A percentile compares a stretch with the other conserved stretches of the same genome.
Evolutionary conservation across 805 yeast genomes (phyloP).

Genomic region (Candida berthetii): DNA sequence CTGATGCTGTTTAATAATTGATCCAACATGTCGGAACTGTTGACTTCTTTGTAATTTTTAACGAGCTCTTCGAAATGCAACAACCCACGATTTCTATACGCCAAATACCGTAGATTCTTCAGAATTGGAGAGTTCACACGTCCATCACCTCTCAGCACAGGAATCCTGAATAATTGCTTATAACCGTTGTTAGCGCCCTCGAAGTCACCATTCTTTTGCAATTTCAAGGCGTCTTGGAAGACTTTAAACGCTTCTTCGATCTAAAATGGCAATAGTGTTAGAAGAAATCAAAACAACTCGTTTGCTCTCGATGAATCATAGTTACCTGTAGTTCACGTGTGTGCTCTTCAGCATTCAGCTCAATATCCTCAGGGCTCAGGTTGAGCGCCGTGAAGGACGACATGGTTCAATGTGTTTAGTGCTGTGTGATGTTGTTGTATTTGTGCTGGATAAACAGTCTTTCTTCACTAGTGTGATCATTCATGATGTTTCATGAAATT

Average conservation of each 20-base stretch:
- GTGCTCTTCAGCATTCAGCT: constrained; percentile 76
- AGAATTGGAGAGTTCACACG: constrained; percentile 56
- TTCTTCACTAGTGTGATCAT: too few relatives aligned
- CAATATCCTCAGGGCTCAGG: constrained; percentile 61
- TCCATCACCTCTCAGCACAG: constrained; percentile 49
- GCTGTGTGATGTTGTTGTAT: too few relatives aligned
- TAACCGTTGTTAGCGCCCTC: constrained; percentile 49
- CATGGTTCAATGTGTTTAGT: constrained; percentile 16
- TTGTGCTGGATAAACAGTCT: too few relatives aligned
- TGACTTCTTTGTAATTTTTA: constrained; percentile 5
- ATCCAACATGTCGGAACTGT: constrained; percentile 1
- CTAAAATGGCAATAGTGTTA: constrained; percentile 20
- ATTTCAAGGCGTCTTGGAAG: constrained; percentile 63
- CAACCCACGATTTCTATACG: constrained; percentile 77
- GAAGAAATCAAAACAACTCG: too few relatives aligned
- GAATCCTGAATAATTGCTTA: constrained; percentile 57
- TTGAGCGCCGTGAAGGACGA: constrained; percentile 80
- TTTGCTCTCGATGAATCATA: not conserved
- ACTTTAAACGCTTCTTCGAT: constrained; percentile 73
- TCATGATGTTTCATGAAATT: too few relatives aligned
- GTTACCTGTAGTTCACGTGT: constrained; percentile 78
- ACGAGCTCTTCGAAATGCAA: constrained; percentile 41
- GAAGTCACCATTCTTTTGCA: constrained; percentile 46
- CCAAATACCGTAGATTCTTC: constrained; percentile 67
- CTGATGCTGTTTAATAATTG: constrained; percentile 33